These are phyloP conservation scores for Trametes elegans DNA, from an alignment of 768 basidiomycete species.

Conservation along the genomic window DNA sequence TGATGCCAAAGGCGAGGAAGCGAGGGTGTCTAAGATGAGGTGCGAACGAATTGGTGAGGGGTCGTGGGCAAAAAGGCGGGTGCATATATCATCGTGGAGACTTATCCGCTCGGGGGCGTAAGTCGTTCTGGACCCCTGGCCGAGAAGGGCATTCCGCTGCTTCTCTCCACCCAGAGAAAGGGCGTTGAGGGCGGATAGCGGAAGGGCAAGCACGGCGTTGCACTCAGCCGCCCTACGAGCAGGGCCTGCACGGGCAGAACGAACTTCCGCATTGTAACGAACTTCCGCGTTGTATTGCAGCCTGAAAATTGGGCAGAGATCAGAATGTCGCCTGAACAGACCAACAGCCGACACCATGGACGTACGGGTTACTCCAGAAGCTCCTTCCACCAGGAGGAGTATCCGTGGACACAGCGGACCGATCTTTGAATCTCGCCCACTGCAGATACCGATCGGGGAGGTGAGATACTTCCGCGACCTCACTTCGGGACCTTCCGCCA, in stretches of 20 bases:
- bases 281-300: no score
- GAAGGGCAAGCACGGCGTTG: background rate
- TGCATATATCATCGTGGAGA: conserved; percentile 12
- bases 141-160: background rate
- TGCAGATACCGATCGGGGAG: background rate
- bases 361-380: no score
- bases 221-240: background rate
- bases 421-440: background rate
- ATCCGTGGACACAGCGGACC: no score
- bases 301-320: no score
- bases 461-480: conserved; percentile 8
- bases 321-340: no score
- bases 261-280: background rate
- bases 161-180: conserved; percentile 1
- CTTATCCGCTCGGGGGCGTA: background rate
- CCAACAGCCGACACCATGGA: no score
- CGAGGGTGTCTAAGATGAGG: background rate
- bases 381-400: no score
- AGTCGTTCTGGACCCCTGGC: conserved; percentile 1
- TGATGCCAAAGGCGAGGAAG: background rate
- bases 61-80: background rate
- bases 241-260: background rate
- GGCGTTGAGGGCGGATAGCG: conserved; percentile 5
- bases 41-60: background rate
- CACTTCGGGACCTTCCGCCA: no score